These are phyloP conservation scores for Talaromyces thailandensis DNA, from an alignment of 495 filamentous ascomycete species.

Conservation along the genomic window DNA sequence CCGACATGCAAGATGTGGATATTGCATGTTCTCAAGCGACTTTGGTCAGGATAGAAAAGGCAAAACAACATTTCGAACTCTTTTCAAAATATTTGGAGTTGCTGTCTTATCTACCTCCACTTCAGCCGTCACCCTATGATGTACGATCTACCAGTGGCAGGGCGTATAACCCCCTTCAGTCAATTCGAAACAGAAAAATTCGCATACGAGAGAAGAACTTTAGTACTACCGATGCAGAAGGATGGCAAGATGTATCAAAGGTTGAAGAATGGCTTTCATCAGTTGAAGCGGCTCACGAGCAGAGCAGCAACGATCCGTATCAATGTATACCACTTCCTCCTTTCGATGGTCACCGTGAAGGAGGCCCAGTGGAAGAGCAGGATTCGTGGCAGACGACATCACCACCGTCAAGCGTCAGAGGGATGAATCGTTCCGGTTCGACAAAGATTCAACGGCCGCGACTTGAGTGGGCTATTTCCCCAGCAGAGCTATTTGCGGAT, in stretches of 20 bases:
- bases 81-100: constrained; percentile 71
- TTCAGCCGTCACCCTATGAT: constrained; percentile 20
- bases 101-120: constrained; percentile 62
- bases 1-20: neutral
- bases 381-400: constrained; percentile 15
- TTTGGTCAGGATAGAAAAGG: constrained; percentile 66
- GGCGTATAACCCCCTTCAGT: constrained; percentile 78
- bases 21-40: constrained; percentile 66
- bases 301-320: constrained; percentile 27
- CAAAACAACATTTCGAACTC: constrained; percentile 69
- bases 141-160: constrained; percentile 38
- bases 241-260: constrained; percentile 61
- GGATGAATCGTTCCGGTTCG: constrained; percentile 25
- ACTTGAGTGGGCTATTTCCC: constrained; percentile 71
- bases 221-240: constrained; percentile 62
- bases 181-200: constrained; percentile 74
- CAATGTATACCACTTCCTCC: constrained; percentile 49
- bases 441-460: constrained; percentile 52
- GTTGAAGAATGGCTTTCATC: constrained; percentile 69
- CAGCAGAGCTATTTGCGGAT: constrained; percentile 77
- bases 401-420: constrained; percentile 27
- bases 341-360: constrained; percentile 34
- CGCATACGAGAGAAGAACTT: constrained; percentile 61
- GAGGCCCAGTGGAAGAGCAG: constrained; percentile 10
- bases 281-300: constrained; percentile 43